phyloP scores from a whole-genome alignment of 2,329 filamentous ascomycete genomes.

The Aureobasidium sp. region DNA sequence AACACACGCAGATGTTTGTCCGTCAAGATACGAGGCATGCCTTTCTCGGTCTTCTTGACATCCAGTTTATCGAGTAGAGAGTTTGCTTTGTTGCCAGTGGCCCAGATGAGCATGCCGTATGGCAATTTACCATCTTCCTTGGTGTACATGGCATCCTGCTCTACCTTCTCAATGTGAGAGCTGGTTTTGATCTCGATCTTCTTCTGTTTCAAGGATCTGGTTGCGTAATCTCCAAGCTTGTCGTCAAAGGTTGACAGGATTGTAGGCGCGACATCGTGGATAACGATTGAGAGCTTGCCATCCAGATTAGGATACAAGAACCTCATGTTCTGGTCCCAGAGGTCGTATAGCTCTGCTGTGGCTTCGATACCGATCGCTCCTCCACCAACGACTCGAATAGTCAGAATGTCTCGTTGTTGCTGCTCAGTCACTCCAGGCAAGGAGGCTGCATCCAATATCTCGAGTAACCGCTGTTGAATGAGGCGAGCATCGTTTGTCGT shows the following conservation, averaged over 20 bases:
- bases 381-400: constrained; percentile 34
- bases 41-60: constrained; percentile 26
- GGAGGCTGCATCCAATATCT: constrained; percentile 30
- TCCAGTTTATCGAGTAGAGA: constrained; percentile 26
- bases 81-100: constrained; percentile 30
- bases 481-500: constrained; percentile 28
- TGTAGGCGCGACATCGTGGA: constrained; percentile 36
- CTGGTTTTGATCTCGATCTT: constrained; percentile 32
- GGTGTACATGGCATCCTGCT: constrained; percentile 26
- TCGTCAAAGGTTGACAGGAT: constrained; percentile 35
- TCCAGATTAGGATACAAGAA: constrained; percentile 34
- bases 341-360: constrained; percentile 36
- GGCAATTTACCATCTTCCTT: constrained; percentile 28
- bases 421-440: constrained; percentile 22
- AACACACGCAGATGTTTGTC: constrained; percentile 26
- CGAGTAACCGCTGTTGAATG: constrained; percentile 28
- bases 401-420: constrained; percentile 27
- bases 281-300: constrained; percentile 29
- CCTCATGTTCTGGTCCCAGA: constrained; percentile 31
- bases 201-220: constrained; percentile 27
- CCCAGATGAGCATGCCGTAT: constrained; percentile 33
- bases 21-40: constrained; percentile 29
- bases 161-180: constrained; percentile 30
- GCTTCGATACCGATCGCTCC: constrained; percentile 36
- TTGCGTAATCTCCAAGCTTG: constrained; percentile 34